Conservation (phyloP, 768 basidiomycete species). For the Mycena rosella region DNA sequence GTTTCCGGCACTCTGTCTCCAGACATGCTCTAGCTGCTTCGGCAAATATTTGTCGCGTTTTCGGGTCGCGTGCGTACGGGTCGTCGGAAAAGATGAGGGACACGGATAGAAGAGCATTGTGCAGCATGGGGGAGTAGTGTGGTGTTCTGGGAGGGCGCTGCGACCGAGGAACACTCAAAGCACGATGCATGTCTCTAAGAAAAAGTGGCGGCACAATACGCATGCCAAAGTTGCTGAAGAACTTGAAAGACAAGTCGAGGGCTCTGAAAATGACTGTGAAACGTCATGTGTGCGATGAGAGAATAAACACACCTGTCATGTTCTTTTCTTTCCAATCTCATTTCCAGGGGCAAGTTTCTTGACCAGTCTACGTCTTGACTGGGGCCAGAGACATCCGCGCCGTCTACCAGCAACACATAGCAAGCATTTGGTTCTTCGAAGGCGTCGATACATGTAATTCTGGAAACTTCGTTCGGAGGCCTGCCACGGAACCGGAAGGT, state of each 20-base stretch:
- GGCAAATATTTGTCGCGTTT: slow-evolving; percentile 31
- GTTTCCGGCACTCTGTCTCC: slow-evolving; percentile 36
- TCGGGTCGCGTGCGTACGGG: slow-evolving; percentile 31
- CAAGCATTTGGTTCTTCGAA: slow-evolving; percentile 7
- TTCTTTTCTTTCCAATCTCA: slow-evolving; percentile 23
- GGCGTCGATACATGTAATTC: neutral
- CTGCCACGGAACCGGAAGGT: slow-evolving; percentile 14
- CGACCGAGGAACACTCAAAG: slow-evolving; percentile 43
- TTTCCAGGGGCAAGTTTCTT: slow-evolving; percentile 23
- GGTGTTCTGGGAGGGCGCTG: slow-evolving; percentile 45
- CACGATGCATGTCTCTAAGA: slow-evolving; percentile 56
- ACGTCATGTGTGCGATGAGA: neutral
- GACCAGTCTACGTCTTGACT: slow-evolving; percentile 34
- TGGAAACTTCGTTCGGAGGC: neutral
- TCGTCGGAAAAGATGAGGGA: slow-evolving; percentile 37
- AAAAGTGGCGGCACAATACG: slow-evolving; percentile 57
- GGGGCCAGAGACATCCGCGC: slow-evolving; percentile 6
- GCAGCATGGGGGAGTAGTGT: slow-evolving; percentile 66
- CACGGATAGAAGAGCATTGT: slow-evolving; percentile 58
- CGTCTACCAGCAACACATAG: slow-evolving; percentile 33
- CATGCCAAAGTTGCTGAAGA: slow-evolving; percentile 54
- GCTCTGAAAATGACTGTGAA: slow-evolving; percentile 41
- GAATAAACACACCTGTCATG: slow-evolving; percentile 37
- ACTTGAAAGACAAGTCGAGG: slow-evolving; percentile 54
- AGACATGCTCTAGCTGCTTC: slow-evolving; percentile 31